Evolutionary conservation across 441 rosid species (phyloP).

Genomic region (Macaranga tanarius): DNA sequence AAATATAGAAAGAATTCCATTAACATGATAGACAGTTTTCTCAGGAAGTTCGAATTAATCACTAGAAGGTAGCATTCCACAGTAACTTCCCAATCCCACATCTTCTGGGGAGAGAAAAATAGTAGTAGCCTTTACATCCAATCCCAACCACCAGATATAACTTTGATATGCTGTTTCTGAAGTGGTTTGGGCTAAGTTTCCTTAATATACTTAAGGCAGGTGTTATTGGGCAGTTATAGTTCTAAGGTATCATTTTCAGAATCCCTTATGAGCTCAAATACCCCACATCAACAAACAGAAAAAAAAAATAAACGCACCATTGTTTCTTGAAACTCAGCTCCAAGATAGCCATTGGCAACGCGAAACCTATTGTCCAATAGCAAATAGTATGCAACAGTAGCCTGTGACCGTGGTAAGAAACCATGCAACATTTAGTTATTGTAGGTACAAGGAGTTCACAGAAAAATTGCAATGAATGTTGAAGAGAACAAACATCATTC

Average conservation of each 20-base stretch:
- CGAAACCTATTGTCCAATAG: slow-evolving; percentile 89
- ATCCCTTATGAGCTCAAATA: slow-evolving; percentile 5
- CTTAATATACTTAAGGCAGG: not conserved
- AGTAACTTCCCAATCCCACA: not conserved
- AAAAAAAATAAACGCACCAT: slow-evolving; percentile 45
- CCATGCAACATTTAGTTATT: slow-evolving; percentile 18
- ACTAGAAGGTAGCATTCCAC: not conserved
- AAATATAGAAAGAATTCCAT: not conserved
- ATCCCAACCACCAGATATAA: not conserved
- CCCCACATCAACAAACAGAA: not conserved
- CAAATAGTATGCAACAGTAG: slow-evolving; percentile 89
- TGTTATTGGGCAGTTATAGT: not conserved
- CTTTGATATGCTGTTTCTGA: not conserved
- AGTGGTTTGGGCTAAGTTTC: not conserved
- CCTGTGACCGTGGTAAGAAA: slow-evolving; percentile 50
- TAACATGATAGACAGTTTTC: not conserved
- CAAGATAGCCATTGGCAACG: slow-evolving; percentile 93
- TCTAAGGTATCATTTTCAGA: too few species aligned
- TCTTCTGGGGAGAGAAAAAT: not conserved
- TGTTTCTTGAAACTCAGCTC: slow-evolving; percentile 95
- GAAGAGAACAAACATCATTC: slow-evolving; percentile 59
- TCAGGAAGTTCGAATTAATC: not conserved
- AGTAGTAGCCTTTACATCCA: not conserved
- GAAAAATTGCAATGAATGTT: slow-evolving; percentile 1
- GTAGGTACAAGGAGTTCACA: not conserved